Conservation (phyloP, 257 asterid genomes). For the Solanum medicagineum region DNA sequence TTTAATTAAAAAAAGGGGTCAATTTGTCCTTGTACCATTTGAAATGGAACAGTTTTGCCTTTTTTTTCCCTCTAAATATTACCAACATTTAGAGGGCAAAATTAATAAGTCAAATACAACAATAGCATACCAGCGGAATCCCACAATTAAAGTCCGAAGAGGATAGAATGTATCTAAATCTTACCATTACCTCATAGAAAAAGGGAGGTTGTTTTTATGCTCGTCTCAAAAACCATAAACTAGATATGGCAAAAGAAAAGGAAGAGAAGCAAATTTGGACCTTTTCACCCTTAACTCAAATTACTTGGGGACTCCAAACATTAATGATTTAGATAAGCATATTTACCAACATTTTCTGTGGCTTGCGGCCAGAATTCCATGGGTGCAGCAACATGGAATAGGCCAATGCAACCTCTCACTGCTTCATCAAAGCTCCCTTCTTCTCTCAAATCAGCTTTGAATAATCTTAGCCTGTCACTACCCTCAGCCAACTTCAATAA, state of each 20-base stretch:
- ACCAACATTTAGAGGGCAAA: no score
- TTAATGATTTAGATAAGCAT: neutral
- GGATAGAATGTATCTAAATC: no score
- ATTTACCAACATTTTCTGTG: conserved; percentile 33
- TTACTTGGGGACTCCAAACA: neutral
- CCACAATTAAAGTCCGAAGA: no score
- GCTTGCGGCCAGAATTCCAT: conserved; percentile 57
- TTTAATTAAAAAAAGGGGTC: neutral
- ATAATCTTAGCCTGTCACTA: conserved; percentile 36
- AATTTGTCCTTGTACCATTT: neutral
- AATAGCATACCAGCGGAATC: no score
- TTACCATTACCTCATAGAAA: no score
- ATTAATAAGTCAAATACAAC: no score
- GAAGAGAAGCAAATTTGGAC: neutral
- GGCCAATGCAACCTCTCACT: conserved; percentile 59
- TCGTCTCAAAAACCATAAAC: no score
- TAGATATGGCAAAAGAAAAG: no score
- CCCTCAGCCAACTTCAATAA: conserved; percentile 35
- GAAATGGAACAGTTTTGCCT: neutral
- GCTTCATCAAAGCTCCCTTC: conserved; percentile 91
- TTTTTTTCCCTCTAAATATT: no score
- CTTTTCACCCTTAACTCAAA: neutral
- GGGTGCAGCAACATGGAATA: conserved; percentile 81
- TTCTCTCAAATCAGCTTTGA: conserved; percentile 57
- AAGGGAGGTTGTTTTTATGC: no score